phyloP scores from a whole-genome alignment of 192 early-diverging fungal genomes.

The Mortierella hygrophila region DNA sequence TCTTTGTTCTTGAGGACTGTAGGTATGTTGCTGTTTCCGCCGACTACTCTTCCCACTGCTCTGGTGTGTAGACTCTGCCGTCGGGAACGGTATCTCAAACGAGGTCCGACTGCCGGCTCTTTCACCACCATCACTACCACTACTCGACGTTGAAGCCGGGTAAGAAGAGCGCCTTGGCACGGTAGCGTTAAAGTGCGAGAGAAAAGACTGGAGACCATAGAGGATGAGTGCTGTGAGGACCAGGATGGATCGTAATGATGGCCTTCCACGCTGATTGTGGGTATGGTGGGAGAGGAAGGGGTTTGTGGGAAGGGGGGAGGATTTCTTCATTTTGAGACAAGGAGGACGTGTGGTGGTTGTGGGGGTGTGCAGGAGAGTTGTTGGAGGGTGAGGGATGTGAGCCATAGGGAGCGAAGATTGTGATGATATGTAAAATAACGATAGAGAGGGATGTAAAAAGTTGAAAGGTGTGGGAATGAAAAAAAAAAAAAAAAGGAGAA shows the following conservation, averaged over 20 bases:
- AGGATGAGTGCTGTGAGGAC: neutral
- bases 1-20: neutral
- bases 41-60: neutral
- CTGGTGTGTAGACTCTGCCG: neutral
- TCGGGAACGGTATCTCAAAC: neutral
- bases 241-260: slow-evolving; percentile 1
- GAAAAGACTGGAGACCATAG: neutral
- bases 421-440: neutral
- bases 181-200: neutral
- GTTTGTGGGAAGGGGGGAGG: neutral
- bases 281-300: neutral
- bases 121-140: too few relatives aligned
- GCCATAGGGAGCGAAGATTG: neutral
- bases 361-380: neutral
- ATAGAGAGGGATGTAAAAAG: neutral
- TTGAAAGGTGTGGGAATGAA: neutral
- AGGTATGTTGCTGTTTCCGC: neutral
- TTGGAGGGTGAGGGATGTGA: neutral
- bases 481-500: too few relatives aligned
- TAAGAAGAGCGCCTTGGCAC: neutral
- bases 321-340: neutral
- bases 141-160: neutral
- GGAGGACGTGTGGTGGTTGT: neutral
- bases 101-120: neutral
- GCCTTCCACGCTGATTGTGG: neutral